Base-by-base conservation (phyloP, 2,329 filamentous ascomycete species). In the Eutypa lata region DNA sequence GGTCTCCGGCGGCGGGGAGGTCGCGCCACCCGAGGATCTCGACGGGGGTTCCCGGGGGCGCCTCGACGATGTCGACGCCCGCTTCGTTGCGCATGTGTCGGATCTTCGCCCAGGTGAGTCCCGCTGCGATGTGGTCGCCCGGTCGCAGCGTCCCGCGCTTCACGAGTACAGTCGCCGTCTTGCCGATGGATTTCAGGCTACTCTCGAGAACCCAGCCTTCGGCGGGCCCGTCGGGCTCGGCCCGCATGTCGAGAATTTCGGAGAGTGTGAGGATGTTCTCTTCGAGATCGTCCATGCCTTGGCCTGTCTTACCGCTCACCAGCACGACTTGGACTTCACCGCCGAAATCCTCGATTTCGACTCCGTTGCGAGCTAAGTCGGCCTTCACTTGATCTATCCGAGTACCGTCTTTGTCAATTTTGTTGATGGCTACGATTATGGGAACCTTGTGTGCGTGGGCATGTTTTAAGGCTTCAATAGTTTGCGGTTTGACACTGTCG, bases 361-460 rank as follows among this genome's bases (percentile, higher is more conserved):
- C 85, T 7, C 89, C 91, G 64, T 96, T 81, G 2, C 85, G 79
- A 8, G 89, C 84, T 22, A 99, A 84, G 68, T 97, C 94, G 52
- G 87, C 79, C 73, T 97, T 97, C 57, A 97, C 92, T 47, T 84
- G 82, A 42, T 97, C 88, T 11, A 91, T 74, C 49, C 91, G 84
- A 5, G 89, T 87, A 54, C 90, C 88, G 54, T 88, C 84, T 72
- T 94, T 96, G 74, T 99, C 94, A 49, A 96, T 83, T 73, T 99
- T 99, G 77, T 94, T 99, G 73, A 97, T 93, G 16, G 95, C 95
- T 48, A 99, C 94, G 53, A 99, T 96, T 48, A 99, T 93, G 5
- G 94, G 93, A 1, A 97, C 94, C 56, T 89, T 88, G 48, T 94
- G 90, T 28, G 83, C 80, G 52, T 87, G 88, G 7, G 94, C 93